Conservation (phyloP, 1,139 yeast genomes). For the Magnusiomyces tetraspermus region DNA sequence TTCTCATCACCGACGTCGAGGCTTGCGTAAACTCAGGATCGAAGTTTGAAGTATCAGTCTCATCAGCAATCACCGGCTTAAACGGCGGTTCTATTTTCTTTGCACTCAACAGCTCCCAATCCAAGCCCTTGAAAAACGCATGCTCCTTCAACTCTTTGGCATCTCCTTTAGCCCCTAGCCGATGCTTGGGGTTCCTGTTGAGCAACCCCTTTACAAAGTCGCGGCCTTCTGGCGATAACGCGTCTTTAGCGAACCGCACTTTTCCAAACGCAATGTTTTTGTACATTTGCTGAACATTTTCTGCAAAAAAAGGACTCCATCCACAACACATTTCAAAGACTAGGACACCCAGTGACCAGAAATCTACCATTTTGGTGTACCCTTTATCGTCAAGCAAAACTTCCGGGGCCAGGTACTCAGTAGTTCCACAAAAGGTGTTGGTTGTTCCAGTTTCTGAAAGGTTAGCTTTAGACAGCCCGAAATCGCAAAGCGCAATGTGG, state of each 20-base stretch:
- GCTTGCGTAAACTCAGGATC: conserved; percentile 96
- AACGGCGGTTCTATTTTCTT: conserved; percentile 96
- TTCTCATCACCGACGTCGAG: conserved; percentile 68
- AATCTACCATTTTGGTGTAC: conserved; percentile 89
- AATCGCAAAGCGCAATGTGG: conserved; percentile 92
- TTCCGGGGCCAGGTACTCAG: conserved; percentile 95
- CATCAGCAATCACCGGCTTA: conserved; percentile 63
- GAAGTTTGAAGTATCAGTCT: conserved; percentile 92
- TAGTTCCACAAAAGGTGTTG: conserved; percentile 97
- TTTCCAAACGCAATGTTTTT: conserved; percentile 97
- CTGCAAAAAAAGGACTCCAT: conserved; percentile 98
- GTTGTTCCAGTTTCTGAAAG: conserved; percentile 82
- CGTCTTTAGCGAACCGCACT: conserved; percentile 93
- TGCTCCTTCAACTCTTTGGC: conserved; percentile 88
- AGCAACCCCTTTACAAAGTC: conserved; percentile 89
- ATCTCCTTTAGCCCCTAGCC: conserved; percentile 84
- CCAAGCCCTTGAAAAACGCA: conserved; percentile 79
- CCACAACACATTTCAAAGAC: conserved; percentile 98
- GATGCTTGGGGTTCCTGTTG: conserved; percentile 89
- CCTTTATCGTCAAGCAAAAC: conserved; percentile 87
- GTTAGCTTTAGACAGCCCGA: conserved; percentile 91
- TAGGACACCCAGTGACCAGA: conserved; percentile 95
- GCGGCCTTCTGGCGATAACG: conserved; percentile 82
- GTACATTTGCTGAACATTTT: conserved; percentile 96
- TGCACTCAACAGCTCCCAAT: conserved; percentile 69